Base-by-base conservation (phyloP, 2,329 filamentous ascomycete species). In the Claviceps digitariae region DNA sequence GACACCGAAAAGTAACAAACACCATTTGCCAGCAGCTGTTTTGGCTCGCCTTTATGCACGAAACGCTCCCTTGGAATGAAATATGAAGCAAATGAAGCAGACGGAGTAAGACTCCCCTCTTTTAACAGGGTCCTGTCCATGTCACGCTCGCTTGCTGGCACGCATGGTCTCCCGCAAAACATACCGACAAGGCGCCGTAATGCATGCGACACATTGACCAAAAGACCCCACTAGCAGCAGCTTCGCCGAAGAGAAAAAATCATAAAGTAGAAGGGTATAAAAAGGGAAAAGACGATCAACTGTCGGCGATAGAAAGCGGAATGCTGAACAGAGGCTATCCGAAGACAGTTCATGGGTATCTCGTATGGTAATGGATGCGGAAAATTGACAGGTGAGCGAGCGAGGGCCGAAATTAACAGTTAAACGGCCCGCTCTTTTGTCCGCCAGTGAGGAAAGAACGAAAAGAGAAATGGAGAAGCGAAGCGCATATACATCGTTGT, bases 261-360 rank as follows among this genome's bases (percentile, higher is more conserved):
- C 12, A 50, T 41, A 3, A 27, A 52, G 44, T 20, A 43, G 12
- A 48, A 29, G n/a, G n/a, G 31, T 54, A 41, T 31, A 27, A 10
- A 45, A 27, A 45, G 9, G 23, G 20, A 25, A 21, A 44, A 45
- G 3, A 52, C 21, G 31, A 17, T 23, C 34, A 34, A 4, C 1
- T 12, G 44, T 29, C 15, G 12, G 10, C 7, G 13, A 27, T 46
- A 40, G 36, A 25, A 34, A 29, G 21, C n/a, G 15, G 6, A 52
- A 43, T 36, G 50, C n/a, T 27, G 40, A 45, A 45, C 34, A 34
- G n/a, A 41, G 34, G 9, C 4, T 17, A 27, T 38, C 34, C 34
- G 38, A 48, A n/a, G 36, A 23, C 31, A n/a, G 21, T 45, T 25
- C 38, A 50, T 55, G 57, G 59, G 57, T 60, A 61, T 61, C 58